Evolutionary conservation across 805 yeast species (phyloP), one percentile per base, ranked within the genome.

Genomic region (Saccharomycopsis schoenii): DNA sequence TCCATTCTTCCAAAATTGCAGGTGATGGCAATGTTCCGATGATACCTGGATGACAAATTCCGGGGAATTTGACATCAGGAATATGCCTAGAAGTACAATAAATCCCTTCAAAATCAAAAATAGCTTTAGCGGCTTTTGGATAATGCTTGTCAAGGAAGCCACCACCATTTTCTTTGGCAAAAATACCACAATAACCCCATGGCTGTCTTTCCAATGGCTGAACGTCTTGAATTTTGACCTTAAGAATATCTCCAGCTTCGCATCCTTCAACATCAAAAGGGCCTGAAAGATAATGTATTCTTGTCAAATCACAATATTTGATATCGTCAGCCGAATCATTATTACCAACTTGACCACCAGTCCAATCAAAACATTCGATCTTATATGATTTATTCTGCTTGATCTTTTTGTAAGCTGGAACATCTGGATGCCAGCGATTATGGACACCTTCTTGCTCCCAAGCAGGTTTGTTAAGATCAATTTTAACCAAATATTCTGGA

Each of bases 381-480:
- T 77, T 78, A 65, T 76, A 77, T 4, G 77, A 70, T 62, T 76
- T 77, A n/a, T 76, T 76, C 24, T 72, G 81, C 58, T 71, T 66
- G 52, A 79, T 74, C 11, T 72, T 71, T 47, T 68, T 74, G 40
- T 74, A 68, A 60, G 70, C 68, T 54, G 83, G 83, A 40, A 79
- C 70, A 58, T 79, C 81, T 10, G 83, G 83, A 66, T 79, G 83
- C 83, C 83, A 79, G 66, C 83, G 71, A 68, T 79, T 79, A 70
- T 79, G 83, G 55, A 78, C 66, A 24, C 78, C 78, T 34, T 74
- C 73, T 67, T 80, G 83, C 57, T 73, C 76, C 66, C 73, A 72
- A 15, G 80, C 82, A 1, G 81, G 80, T 60, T 68, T 76, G 56
- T 69, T 68, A 34, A 80, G 70, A 64, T 76, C 80, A 54, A 77